Conservation (phyloP, 352 stramenopile genomes). For the Phytophthora ramorum region DNA sequence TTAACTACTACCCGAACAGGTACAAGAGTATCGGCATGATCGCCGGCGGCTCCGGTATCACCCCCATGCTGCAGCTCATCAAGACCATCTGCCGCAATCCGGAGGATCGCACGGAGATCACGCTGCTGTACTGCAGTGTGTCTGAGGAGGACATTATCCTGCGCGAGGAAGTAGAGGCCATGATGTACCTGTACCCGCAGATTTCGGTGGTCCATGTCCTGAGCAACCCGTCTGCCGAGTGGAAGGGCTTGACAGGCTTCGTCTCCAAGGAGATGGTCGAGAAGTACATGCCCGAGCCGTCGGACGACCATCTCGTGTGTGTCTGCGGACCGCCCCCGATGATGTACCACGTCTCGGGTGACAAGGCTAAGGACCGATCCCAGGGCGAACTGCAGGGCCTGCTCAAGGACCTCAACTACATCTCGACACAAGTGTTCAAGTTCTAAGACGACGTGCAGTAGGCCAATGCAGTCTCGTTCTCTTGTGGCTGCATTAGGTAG, state of each 20-base stretch:
- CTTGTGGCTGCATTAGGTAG: conserved; percentile 6
- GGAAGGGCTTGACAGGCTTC: conserved; percentile 75
- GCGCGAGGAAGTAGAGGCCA: conserved; percentile 84
- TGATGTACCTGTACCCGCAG: conserved; percentile 85
- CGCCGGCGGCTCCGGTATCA: conserved; percentile 91
- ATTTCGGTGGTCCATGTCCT: conserved; percentile 80
- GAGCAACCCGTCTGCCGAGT: conserved; percentile 70
- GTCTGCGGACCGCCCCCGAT: conserved; percentile 91
- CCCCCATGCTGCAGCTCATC: conserved; percentile 90
- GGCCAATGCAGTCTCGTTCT: conserved; percentile 13
- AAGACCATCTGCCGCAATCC: conserved; percentile 88
- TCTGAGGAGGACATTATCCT: conserved; percentile 91
- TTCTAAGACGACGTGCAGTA: conserved; percentile 51
- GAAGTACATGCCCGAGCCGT: conserved; percentile 79
- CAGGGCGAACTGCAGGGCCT: conserved; percentile 88
- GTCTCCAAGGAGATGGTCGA: conserved; percentile 88
- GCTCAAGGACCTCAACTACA: conserved; percentile 87
- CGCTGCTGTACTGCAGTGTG: conserved; percentile 87
- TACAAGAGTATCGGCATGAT: conserved; percentile 92
- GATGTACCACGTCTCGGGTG: conserved; percentile 90
- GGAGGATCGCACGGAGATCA: conserved; percentile 86
- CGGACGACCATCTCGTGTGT: conserved; percentile 84
- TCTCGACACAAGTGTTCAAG: conserved; percentile 85
- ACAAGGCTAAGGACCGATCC: conserved; percentile 86
- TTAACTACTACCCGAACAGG: conserved; percentile 86